These are phyloP conservation scores for Phytopythium cucurbitacearum DNA, from an alignment of 352 stramenopile species.

Conservation along the genomic window DNA sequence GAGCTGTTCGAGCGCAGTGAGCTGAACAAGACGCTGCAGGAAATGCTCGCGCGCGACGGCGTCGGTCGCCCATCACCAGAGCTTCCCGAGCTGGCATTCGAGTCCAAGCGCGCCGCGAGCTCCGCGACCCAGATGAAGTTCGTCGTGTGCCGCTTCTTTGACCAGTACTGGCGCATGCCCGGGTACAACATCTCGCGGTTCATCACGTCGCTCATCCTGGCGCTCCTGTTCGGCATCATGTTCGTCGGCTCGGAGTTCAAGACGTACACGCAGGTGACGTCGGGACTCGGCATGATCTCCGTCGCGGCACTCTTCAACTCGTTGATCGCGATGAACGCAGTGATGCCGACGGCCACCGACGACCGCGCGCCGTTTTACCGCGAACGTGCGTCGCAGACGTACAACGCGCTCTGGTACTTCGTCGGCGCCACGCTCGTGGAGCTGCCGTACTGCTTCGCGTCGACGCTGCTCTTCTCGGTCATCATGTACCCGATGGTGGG, in stretches of 20 bases:
- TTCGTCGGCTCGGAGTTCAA: conserved; percentile 4
- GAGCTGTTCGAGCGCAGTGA: conserved; percentile 9
- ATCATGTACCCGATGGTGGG: conserved; percentile 50
- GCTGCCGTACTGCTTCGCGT: conserved; percentile 70
- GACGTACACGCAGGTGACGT: conserved; percentile 9
- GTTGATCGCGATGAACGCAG: conserved; percentile 54
- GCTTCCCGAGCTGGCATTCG: conserved; percentile 20
- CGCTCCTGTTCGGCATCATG: conserved; percentile 5
- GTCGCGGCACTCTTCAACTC: conserved; percentile 61
- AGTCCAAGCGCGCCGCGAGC: conserved; percentile 10
- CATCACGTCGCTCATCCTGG: conserved; percentile 50
- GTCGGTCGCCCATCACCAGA: conserved; percentile 14
- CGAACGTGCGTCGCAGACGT: conserved; percentile 72
- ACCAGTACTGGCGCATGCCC: conserved; percentile 38
- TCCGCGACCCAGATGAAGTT: conserved; percentile 17
- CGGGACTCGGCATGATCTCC: conserved; percentile 71
- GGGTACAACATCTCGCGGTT: conserved; percentile 70
- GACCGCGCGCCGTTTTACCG: conserved; percentile 75
- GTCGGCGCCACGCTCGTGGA: conserved; percentile 71
- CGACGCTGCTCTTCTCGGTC: conserved; percentile 36
- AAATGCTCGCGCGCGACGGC: conserved; percentile 13
- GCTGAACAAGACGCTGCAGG: not conserved
- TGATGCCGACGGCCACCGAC: conserved; percentile 57
- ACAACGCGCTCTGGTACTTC: conserved; percentile 64
- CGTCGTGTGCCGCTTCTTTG: conserved; percentile 28